phyloP scores from a whole-genome alignment of 1,139 yeast genomes.

The Suhomyces choctaworum region DNA sequence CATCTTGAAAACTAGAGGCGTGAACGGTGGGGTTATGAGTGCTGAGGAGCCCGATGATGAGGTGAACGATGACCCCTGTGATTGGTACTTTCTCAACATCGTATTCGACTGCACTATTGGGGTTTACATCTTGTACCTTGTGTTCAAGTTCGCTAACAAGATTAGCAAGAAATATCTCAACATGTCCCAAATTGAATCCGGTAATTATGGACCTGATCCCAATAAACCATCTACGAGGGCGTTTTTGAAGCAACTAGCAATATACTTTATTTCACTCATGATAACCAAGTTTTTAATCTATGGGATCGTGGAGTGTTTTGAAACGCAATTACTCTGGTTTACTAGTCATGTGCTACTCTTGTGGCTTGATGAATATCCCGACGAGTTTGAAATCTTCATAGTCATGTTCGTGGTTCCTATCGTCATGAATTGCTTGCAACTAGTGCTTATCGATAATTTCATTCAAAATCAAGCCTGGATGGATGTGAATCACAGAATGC shows the following conservation, averaged over 20 bases:
- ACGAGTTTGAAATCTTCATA: constrained; percentile 74
- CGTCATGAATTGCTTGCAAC: constrained; percentile 82
- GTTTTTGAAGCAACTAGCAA: constrained; percentile 69
- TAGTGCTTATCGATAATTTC: constrained; percentile 81
- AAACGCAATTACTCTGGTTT: constrained; percentile 43
- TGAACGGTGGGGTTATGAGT: constrained; percentile 5
- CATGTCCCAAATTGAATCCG: constrained; percentile 65
- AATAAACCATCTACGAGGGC: constrained; percentile 64
- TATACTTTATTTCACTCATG: constrained; percentile 66
- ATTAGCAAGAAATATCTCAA: constrained; percentile 37
- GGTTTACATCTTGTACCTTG: constrained; percentile 70
- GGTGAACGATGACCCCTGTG: constrained; percentile 59
- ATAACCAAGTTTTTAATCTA: constrained; percentile 58
- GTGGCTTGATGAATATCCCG: constrained; percentile 79
- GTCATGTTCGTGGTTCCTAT: constrained; percentile 84
- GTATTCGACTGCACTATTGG: constrained; percentile 95
- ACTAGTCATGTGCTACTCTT: constrained; percentile 53
- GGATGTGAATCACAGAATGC: constrained; percentile 24
- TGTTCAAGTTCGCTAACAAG: constrained; percentile 47
- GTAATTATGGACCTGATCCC: constrained; percentile 67
- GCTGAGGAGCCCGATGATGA: constrained; percentile 10
- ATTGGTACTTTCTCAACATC: constrained; percentile 89
- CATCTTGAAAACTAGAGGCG: constrained; percentile 43
- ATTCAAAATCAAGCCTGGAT: constrained; percentile 55
- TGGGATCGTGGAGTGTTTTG: constrained; percentile 42